A percentile compares a stretch with the other conserved stretches of the same genome.
These are phyloP conservation scores for Fusarium sp. DNA, from an alignment of 2,329 filamentous ascomycete genomes.

Conservation along the genomic window DNA sequence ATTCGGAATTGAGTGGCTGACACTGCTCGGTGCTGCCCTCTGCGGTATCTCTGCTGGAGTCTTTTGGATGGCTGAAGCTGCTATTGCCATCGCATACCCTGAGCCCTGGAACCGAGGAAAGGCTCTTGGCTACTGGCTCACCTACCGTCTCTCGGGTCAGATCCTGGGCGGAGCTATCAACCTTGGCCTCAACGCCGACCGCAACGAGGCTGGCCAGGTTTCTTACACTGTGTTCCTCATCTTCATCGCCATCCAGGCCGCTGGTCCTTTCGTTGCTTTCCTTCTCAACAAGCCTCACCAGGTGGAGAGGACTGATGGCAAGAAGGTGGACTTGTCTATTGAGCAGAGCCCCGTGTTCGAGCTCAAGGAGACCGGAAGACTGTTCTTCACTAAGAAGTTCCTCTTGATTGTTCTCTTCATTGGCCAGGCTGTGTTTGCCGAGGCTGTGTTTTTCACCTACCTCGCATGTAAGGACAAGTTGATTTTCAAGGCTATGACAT, in stretches of 20 bases:
- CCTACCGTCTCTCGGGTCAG: conserved; percentile 69
- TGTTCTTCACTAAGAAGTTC: conserved; percentile 72
- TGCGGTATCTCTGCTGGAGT: conserved; percentile 79
- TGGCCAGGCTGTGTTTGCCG: conserved; percentile 76
- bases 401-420: conserved; percentile 76
- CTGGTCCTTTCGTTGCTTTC: conserved; percentile 73
- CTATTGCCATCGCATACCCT: conserved; percentile 78
- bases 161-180: conserved; percentile 80
- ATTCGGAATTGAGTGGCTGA: conserved; percentile 76
- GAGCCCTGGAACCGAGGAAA: conserved; percentile 76
- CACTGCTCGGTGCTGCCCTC: conserved; percentile 74
- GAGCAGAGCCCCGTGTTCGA: conserved; percentile 68
- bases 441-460: conserved; percentile 80
- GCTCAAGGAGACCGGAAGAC: conserved; percentile 67
- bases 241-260: conserved; percentile 77
- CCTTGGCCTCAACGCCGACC: conserved; percentile 71
- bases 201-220: conserved; percentile 70
- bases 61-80: conserved; percentile 82
- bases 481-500: too few relatives aligned
- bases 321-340: conserved; percentile 70
- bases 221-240: conserved; percentile 76
- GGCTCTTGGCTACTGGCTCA: conserved; percentile 77
- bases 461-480: conserved; percentile 48
- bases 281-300: conserved; percentile 70
- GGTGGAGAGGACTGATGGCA: conserved; percentile 75